Evolutionary conservation across 2,329 filamentous ascomycete species (phyloP).

Genomic region (Fusarium sp.): DNA sequence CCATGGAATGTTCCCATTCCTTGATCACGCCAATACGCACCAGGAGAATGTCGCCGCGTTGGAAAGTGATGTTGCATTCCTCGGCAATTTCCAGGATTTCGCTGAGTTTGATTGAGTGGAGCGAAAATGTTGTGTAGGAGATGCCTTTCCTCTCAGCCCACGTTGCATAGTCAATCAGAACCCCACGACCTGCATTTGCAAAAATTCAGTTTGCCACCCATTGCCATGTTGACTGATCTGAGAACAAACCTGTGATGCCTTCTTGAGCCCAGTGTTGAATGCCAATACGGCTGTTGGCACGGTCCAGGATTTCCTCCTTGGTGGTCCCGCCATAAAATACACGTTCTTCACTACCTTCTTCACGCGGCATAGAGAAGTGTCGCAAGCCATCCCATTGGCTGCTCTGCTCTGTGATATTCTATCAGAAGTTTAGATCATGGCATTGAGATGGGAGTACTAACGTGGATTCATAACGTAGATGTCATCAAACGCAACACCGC

Average conservation of each 20-base stretch:
- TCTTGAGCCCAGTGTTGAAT: constrained; percentile 62
- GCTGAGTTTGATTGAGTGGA: constrained; percentile 53
- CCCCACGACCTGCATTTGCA: constrained; percentile 59
- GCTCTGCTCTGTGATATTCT: constrained; percentile 55
- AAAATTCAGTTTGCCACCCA: neutral
- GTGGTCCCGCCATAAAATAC: constrained; percentile 66
- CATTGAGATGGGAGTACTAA: neutral
- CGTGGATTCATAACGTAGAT: constrained; percentile 65
- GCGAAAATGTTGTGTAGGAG: constrained; percentile 58
- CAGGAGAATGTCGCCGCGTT: constrained; percentile 67
- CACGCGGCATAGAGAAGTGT: constrained; percentile 62
- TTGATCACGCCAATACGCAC: constrained; percentile 67
- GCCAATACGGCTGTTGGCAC: constrained; percentile 60
- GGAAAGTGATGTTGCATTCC: constrained; percentile 61
- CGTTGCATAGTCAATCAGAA: constrained; percentile 65
- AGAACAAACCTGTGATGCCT: constrained; percentile 55
- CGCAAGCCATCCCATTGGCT: constrained; percentile 67
- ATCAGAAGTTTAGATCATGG: neutral
- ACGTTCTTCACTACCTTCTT: constrained; percentile 54
- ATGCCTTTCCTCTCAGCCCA: constrained; percentile 59
- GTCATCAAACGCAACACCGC: constrained; percentile 64
- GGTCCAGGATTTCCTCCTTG: constrained; percentile 61
- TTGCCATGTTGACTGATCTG: rapidly evolving
- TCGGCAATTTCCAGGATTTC: constrained; percentile 55
- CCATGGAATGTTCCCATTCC: constrained; percentile 56